Percentiles rank a stretch among this genome's conserved stretches.
Evolutionary conservation across 306 rosid species (phyloP).

Genomic region (Gleditsia sinensis): DNA sequence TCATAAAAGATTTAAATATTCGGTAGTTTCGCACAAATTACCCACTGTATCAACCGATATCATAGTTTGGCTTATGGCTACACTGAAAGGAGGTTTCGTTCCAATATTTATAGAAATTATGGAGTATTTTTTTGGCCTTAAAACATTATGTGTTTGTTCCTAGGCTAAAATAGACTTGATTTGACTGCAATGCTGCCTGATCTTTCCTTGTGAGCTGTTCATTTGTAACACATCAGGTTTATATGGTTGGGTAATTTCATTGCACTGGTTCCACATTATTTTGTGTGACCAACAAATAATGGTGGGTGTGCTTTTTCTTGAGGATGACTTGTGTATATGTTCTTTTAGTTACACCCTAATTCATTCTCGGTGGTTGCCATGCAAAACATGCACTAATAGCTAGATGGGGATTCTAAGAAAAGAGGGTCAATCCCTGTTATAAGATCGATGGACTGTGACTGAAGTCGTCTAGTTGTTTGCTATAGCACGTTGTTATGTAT

Average conservation of each 20-base stretch:
- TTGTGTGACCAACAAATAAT: neutral
- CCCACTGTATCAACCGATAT: neutral
- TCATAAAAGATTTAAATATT: too few relatives aligned
- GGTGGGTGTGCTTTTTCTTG: neutral
- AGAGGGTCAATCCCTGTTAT: neutral
- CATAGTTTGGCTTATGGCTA: neutral
- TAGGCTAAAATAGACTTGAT: neutral
- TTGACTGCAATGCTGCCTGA: neutral
- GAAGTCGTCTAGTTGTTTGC: conserved; percentile 13
- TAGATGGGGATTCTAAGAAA: neutral
- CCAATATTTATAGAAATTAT: neutral
- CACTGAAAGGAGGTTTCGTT: neutral
- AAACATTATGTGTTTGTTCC: neutral
- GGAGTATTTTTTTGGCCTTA: neutral
- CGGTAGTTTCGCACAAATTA: neutral
- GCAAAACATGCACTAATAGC: neutral
- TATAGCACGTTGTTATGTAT: conserved; percentile 13
- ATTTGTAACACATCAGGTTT: too few relatives aligned
- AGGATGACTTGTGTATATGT: too few relatives aligned
- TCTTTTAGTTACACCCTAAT: neutral
- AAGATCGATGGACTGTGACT: conserved; percentile 18
- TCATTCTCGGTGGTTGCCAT: neutral
- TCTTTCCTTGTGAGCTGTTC: neutral
- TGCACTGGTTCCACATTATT: neutral
- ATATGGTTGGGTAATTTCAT: neutral